Conservation (phyloP, 371 early-diverging fungal species). For the Chytridium lagenaria region DNA sequence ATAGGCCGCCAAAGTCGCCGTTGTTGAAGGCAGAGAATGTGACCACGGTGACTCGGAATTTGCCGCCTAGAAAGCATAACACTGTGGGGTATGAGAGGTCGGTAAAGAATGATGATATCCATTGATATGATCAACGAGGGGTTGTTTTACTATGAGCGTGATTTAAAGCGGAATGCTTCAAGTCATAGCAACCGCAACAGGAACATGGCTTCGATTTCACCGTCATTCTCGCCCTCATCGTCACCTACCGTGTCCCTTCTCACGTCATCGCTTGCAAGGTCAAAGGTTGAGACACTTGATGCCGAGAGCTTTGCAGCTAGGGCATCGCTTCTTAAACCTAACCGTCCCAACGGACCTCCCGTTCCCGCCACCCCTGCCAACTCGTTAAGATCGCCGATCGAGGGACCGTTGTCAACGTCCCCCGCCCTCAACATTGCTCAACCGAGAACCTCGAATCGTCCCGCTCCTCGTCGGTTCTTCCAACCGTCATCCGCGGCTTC, state of each 20-base stretch:
- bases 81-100: constrained; percentile 67
- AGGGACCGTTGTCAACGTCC: not conserved
- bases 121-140: constrained; percentile 96
- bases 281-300: constrained; percentile 59
- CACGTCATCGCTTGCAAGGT: constrained; percentile 6
- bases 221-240: constrained; percentile 5
- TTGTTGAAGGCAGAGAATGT: not conserved
- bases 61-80: constrained; percentile 53
- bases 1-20: constrained; percentile 5
- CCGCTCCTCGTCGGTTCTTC: constrained; percentile 34
- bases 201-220: constrained; percentile 45
- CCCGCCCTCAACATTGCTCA: constrained; percentile 9
- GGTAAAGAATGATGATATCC: constrained; percentile 71
- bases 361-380: constrained; percentile 16
- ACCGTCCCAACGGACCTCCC: not conserved
- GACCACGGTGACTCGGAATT: constrained; percentile 30
- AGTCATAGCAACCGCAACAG: constrained; percentile 36
- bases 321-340: not conserved
- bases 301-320: constrained; percentile 69
- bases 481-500: constrained; percentile 41
- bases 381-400: not conserved
- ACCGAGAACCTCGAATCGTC: not conserved
- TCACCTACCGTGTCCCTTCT: not conserved
- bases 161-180: constrained; percentile 21
- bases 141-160: constrained; percentile 81